phyloP scores from a whole-genome alignment of 2,329 filamentous ascomycete genomes.

The Magnaporthiopsis rhizophila region DNA sequence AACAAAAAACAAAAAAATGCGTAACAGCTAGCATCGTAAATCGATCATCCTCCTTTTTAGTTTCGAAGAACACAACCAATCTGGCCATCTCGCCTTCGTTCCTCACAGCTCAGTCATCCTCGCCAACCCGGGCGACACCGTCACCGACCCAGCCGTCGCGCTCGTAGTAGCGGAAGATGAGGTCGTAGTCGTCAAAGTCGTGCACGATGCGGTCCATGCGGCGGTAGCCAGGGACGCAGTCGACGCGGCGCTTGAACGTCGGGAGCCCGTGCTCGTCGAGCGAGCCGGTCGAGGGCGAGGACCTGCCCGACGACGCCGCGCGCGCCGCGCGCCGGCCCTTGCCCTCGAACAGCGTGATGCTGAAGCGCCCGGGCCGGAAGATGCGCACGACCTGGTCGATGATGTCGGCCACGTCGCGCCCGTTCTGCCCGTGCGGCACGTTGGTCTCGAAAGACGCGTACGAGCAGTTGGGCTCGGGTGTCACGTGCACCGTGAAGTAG shows the following conservation, averaged over 20 bases:
- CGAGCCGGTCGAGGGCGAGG: slow-evolving; percentile 22
- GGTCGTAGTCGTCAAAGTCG: slow-evolving; percentile 92
- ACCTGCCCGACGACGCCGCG: slow-evolving; percentile 22
- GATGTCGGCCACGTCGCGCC: slow-evolving; percentile 81
- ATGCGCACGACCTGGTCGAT: slow-evolving; percentile 92
- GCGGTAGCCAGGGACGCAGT: slow-evolving; percentile 76
- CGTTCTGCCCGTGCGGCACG: slow-evolving; percentile 80
- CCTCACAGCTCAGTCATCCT: slow-evolving; percentile 24
- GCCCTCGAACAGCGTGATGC: slow-evolving; percentile 90
- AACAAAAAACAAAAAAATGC: no score
- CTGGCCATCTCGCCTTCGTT: no score
- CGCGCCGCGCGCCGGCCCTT: slow-evolving; percentile 42
- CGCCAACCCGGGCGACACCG: slow-evolving; percentile 45
- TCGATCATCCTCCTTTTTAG: no score
- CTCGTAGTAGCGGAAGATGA: slow-evolving; percentile 96
- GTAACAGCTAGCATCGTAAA: no score
- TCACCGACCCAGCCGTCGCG: slow-evolving; percentile 65
- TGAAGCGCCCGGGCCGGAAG: slow-evolving; percentile 97
- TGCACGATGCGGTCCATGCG: slow-evolving; percentile 93
- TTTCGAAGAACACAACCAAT: no score
- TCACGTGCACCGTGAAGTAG: slow-evolving; percentile 98
- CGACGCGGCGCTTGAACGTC: slow-evolving; percentile 47
- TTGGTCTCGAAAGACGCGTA: slow-evolving; percentile 99
- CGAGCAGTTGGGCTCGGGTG: slow-evolving; percentile 91
- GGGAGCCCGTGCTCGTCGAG: no score